phyloP scores from a whole-genome alignment of 2,329 filamentous ascomycete genomes.

The Drechslerella dactyloides region DNA sequence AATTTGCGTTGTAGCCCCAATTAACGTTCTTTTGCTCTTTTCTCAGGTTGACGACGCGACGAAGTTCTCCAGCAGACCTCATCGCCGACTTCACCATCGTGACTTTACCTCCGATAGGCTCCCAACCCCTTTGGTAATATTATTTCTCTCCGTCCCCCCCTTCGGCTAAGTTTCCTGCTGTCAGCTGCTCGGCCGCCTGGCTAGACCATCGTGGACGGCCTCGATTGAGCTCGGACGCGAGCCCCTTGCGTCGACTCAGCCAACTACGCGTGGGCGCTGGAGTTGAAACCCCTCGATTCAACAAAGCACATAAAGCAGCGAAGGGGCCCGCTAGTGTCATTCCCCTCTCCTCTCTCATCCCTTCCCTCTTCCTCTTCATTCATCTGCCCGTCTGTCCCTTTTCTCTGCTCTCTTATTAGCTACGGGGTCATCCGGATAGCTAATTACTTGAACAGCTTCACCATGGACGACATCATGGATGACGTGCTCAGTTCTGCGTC shows the following conservation, averaged over 20 bases:
- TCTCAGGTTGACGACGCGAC: too few species aligned
- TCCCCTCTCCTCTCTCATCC: too few species aligned
- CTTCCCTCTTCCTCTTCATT: too few species aligned
- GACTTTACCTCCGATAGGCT: not conserved
- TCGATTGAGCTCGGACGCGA: not conserved
- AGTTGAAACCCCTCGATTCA: not conserved
- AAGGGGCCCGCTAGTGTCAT: not conserved
- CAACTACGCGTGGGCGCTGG: conserved; percentile 2
- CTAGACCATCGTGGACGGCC: conserved; percentile 3
- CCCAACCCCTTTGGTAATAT: not conserved
- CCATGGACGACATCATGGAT: not conserved
- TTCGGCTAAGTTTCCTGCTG: not conserved
- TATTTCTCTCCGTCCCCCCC: not conserved
- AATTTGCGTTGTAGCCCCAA: too few species aligned
- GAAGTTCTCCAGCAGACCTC: too few species aligned
- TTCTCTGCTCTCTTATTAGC: too few species aligned
- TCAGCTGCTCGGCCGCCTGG: not conserved
- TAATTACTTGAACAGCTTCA: not conserved
- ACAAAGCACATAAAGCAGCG: not conserved
- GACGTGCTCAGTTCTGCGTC: not conserved
- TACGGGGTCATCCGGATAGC: too few species aligned
- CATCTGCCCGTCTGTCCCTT: too few species aligned
- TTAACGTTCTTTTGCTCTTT: too few species aligned
- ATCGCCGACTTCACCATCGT: too few species aligned
- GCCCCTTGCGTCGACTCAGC: conserved; percentile 3